Percentiles rank a stretch among this genome's conserved stretches.
phyloP scores from a whole-genome alignment of 1,139 yeast genomes.

The Saccharomyces hybrid region DNA sequence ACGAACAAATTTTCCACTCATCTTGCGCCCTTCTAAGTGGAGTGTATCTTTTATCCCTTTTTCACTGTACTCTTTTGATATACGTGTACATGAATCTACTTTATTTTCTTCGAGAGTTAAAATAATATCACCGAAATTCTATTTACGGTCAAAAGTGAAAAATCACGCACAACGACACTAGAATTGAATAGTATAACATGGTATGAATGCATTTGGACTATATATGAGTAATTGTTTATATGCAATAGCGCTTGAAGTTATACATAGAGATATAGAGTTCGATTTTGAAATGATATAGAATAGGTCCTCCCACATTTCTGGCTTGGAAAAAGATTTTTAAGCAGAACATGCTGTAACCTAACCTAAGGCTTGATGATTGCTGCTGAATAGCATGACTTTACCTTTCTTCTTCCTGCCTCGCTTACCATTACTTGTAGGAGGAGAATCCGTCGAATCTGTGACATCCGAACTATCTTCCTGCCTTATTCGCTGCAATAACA shows the following conservation, averaged over 20 bases:
- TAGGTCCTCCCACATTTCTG: not conserved
- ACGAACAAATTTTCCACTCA: slow-evolving; percentile 87
- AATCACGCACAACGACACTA: not conserved
- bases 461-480: slow-evolving; percentile 7
- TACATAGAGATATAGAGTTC: not conserved
- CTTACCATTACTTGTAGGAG: slow-evolving; percentile 7
- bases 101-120: not conserved
- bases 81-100: not conserved
- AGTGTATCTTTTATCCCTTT: not conserved
- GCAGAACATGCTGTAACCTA: not conserved
- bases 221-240: not conserved
- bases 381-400: slow-evolving; percentile 27
- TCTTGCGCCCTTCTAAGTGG: slow-evolving; percentile 3
- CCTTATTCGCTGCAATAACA: slow-evolving; percentile 19
- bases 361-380: slow-evolving; percentile 10
- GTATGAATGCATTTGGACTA: not conserved
- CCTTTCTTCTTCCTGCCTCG: slow-evolving; percentile 24
- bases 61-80: not conserved
- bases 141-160: not conserved
- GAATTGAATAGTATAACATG: not conserved
- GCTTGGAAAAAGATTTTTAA: not conserved
- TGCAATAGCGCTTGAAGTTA: not conserved
- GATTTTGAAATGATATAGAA: not conserved
- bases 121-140: not conserved
- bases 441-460: not conserved